Evolutionary conservation across 495 filamentous ascomycete species (phyloP), one percentile per base, ranked within the genome.

Genomic region (Hyaloscypha finlandica): DNA sequence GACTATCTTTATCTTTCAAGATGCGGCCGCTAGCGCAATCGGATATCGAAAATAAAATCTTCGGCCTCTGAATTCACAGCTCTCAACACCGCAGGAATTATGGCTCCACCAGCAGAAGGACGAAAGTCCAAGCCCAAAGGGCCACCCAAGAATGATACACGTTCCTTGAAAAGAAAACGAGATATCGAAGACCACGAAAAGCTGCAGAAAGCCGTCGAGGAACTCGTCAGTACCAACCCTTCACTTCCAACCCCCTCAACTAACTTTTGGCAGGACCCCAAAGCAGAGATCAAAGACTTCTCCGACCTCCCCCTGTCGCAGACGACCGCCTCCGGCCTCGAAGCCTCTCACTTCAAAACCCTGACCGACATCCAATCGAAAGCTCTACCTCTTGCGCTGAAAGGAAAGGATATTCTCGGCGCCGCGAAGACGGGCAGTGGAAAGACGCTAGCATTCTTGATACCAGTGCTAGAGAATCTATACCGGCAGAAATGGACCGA

Each of bases 371-470:
- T 99, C 70, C 95, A 99, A 77, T 86, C 87, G 42, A 89, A 88
- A 76, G 92, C 93, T 22, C 90, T 99, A 71, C 91, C 89, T 8
- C 82, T 90, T 59, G 94, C 91, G 5, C 83, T 99, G 64, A 92
- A 96, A 78, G 93, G 92, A 59, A 80, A 82, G 29, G 96, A 99
- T 74, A 90, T 97, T 39, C 89, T 99, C 59, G 95, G 95, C 52
- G 95, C 96, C 29, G 95, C 95, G 51, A 97, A 97, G 77, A 99
- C 95, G 2, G 95, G 95, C 55, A 94, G 91, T 77, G 95, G 95
- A 66, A 99, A 99, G 80, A 99, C 95, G 0, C 81, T 99, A 48
- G 91, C 96, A 4, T 99, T 99, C 75, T 77, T 99, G 12, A 77
- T 98, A 6, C 95, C 95, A 2, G 89, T 97, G 6, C 85, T 99